These are phyloP conservation scores for Suillus lakei DNA, from an alignment of 768 basidiomycete species.

Conservation along the genomic window DNA sequence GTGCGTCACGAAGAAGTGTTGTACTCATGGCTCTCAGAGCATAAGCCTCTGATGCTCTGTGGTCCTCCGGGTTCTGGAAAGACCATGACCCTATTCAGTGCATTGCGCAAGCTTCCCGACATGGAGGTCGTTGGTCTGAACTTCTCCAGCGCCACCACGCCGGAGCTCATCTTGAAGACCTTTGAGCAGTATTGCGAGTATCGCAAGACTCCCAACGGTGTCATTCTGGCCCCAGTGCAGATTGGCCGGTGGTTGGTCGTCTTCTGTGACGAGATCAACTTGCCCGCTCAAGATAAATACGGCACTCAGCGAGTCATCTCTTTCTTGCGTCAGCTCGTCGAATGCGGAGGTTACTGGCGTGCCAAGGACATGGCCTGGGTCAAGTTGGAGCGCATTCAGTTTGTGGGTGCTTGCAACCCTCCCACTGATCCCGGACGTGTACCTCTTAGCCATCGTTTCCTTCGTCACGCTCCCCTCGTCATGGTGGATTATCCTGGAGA, in stretches of 20 bases:
- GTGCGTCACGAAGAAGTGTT: conserved; percentile 98
- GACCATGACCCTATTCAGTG: conserved; percentile 99
- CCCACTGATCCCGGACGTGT: conserved; percentile 99
- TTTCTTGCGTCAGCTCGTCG: conserved; percentile 96
- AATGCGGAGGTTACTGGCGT: conserved; percentile 94
- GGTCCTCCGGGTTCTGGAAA: conserved; percentile 99
- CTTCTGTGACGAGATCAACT: conserved; percentile 99
- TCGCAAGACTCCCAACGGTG: conserved; percentile 97
- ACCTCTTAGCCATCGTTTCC: conserved; percentile 96
- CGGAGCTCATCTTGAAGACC: conserved; percentile 97
- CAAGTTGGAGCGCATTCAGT: conserved; percentile 97
- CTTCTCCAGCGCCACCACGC: conserved; percentile 98
- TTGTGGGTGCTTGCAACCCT: conserved; percentile 99
- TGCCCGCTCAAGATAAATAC: conserved; percentile 96
- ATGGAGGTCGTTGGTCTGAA: conserved; percentile 99
- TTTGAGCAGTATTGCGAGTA: conserved; percentile 99
- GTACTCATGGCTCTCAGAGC: conserved; percentile 98
- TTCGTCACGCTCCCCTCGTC: conserved; percentile 94
- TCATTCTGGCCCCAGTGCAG: conserved; percentile 90
- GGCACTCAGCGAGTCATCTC: conserved; percentile 99
- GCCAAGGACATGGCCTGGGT: conserved; percentile 97
- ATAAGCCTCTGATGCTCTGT: conserved; percentile 97
- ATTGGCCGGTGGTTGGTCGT: conserved; percentile 98
- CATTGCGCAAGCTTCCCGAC: conserved; percentile 94
- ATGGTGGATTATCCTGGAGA: conserved; percentile 99